A percentile compares a stretch with the other conserved stretches of the same genome.
Evolutionary conservation across 179 eudicot species (phyloP).

Genomic region (Actinidia chinensis): DNA sequence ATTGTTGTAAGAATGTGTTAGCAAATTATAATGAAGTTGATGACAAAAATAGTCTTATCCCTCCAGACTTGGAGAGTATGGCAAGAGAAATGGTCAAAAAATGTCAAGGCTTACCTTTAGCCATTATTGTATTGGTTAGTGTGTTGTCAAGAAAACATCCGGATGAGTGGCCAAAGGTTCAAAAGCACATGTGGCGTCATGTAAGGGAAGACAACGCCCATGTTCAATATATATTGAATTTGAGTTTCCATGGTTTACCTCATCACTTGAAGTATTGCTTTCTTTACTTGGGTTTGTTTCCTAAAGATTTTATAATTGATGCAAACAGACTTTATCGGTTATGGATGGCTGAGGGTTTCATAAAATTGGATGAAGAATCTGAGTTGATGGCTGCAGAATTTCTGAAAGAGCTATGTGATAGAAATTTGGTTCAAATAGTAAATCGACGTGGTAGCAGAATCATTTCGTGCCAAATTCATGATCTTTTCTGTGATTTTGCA

Average conservation of each 20-base stretch:
- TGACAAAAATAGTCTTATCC: background rate
- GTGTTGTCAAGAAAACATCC: background rate
- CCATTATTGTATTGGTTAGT: background rate
- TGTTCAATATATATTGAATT: no score
- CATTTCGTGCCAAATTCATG: background rate
- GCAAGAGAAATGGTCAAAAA: no score
- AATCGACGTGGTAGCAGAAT: background rate
- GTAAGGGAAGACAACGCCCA: background rate
- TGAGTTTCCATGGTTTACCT: no score
- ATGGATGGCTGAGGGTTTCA: no score
- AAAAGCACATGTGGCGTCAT: background rate
- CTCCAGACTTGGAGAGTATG: background rate
- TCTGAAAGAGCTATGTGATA: background rate
- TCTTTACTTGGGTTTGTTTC: no score
- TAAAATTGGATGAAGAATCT: background rate
- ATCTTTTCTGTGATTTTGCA: background rate
- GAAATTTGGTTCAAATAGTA: conserved; percentile 1
- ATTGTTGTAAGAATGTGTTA: background rate
- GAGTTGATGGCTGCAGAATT: no score
- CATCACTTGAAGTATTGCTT: no score
- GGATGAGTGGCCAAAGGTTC: background rate
- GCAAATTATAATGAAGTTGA: background rate
- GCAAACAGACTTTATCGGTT: no score
- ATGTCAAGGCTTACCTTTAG: no score
- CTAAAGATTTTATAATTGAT: no score